Evolutionary conservation across 2,329 filamentous ascomycete species (phyloP).

Genomic region (Rutstroemia sydowiana): DNA sequence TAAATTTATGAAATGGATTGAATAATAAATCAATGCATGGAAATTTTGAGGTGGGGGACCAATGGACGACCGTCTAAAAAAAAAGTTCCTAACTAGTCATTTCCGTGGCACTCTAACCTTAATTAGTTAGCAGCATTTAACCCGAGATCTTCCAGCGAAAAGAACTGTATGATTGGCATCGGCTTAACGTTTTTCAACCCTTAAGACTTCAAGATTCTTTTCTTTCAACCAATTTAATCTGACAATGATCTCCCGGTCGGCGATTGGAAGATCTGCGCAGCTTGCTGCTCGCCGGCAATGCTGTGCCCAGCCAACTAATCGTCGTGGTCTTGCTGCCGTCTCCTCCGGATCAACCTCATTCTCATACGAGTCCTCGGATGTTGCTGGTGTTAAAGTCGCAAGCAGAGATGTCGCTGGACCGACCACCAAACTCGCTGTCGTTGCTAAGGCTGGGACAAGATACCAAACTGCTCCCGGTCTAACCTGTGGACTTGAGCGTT

Average conservation of each 20-base stretch:
- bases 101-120: background rate
- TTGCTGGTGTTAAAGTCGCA: conserved; percentile 80
- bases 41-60: conserved; percentile 11
- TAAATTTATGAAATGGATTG: background rate
- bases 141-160: conserved; percentile 16
- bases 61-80: conserved; percentile 1
- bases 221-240: conserved; percentile 34
- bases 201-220: conserved; percentile 15
- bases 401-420: conserved; percentile 83
- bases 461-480: conserved; percentile 87
- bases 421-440: conserved; percentile 82
- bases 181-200: conserved; percentile 4
- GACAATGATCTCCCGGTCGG: conserved; percentile 62
- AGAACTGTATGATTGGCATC: conserved; percentile 15
- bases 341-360: conserved; percentile 65
- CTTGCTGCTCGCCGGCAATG: conserved; percentile 52
- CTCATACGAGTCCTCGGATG: conserved; percentile 80
- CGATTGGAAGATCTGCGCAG: conserved; percentile 56
- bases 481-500: conserved; percentile 84
- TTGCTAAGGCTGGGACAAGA: conserved; percentile 89
- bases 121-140: background rate
- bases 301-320: conserved; percentile 47
- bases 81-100: conserved; percentile 6
- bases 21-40: background rate
- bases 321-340: conserved; percentile 56